Conservation (phyloP, 1,284 basidiomycete species). For the Mycena citricolor region DNA sequence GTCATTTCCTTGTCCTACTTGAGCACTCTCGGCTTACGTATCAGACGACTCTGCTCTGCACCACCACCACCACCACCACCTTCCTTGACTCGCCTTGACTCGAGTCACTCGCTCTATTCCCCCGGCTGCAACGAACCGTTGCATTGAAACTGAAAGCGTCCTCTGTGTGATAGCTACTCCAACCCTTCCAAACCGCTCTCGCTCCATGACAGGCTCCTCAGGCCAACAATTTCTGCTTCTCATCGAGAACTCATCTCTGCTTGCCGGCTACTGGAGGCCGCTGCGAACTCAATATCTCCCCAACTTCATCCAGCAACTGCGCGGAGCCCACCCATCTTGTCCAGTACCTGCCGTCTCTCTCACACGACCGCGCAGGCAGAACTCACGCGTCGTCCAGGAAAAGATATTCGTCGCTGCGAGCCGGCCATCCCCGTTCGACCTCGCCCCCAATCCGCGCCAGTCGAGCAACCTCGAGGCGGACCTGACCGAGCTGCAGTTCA, state of each 20-base stretch:
- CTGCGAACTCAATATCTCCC: constrained; percentile 54
- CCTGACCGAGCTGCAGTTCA: constrained; percentile 45
- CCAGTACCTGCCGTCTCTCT: constrained; percentile 28
- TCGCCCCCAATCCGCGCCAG: constrained; percentile 35
- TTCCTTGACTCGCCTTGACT: too few species aligned
- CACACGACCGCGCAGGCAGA: too few species aligned
- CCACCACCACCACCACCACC: too few species aligned
- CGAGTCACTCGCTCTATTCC: too few species aligned
- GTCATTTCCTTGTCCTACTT: too few species aligned
- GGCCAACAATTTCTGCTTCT: constrained; percentile 45
- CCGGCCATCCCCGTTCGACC: constrained; percentile 28
- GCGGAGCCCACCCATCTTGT: constrained; percentile 30
- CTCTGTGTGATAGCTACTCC: too few species aligned
- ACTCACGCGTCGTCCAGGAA: constrained; percentile 27
- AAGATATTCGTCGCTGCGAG: constrained; percentile 27
- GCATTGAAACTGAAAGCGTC: too few species aligned
- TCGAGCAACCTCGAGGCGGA: constrained; percentile 32
- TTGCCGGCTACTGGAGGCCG: constrained; percentile 53
- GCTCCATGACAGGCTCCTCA: too few species aligned
- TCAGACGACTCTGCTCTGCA: too few species aligned
- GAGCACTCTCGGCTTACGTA: too few species aligned
- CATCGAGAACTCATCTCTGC: constrained; percentile 58
- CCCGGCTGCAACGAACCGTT: too few species aligned
- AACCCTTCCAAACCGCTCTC: too few species aligned
- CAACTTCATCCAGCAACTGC: constrained; percentile 44